A percentile compares a stretch with the other conserved stretches of the same genome.
These are phyloP conservation scores for Herpotrichia juniperi DNA, from an alignment of 2,329 filamentous ascomycete species.

Conservation along the genomic window DNA sequence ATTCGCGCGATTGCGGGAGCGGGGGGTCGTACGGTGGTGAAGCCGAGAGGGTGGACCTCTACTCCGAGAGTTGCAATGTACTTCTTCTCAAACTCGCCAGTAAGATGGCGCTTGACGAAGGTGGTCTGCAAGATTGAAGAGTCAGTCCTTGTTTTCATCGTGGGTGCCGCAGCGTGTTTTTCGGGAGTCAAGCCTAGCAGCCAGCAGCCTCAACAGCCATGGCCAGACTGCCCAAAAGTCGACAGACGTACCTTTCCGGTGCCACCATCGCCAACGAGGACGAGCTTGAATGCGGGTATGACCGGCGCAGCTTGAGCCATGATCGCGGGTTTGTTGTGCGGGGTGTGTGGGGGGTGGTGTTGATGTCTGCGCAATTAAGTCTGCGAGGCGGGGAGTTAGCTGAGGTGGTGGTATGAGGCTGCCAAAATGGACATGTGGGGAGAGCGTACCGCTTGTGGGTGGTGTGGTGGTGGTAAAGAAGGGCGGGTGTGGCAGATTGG, in stretches of 20 bases:
- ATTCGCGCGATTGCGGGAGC: constrained; percentile 9
- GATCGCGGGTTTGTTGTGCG: constrained; percentile 41
- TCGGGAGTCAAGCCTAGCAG: constrained; percentile 7
- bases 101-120: constrained; percentile 99
- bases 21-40: constrained; percentile 81
- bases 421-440: constrained; percentile 12
- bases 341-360: constrained; percentile 32
- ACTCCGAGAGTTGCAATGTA: constrained; percentile 99
- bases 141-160: constrained; percentile 27
- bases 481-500: constrained; percentile 27
- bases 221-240: constrained; percentile 12
- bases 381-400: constrained; percentile 11
- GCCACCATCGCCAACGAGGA: constrained; percentile 98
- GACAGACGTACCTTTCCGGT: constrained; percentile 88
- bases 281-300: constrained; percentile 96
- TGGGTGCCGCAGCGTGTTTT: constrained; percentile 12
- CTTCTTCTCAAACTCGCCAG: constrained; percentile 99
- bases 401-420: background rate
- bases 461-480: constrained; percentile 28
- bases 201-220: background rate
- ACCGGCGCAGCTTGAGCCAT: constrained; percentile 67
- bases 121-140: constrained; percentile 72
- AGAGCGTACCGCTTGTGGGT: constrained; percentile 26
- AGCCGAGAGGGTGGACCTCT: constrained; percentile 97
- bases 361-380: constrained; percentile 30